These are phyloP conservation scores for Candida pseudoviswanathii DNA, from an alignment of 1,139 yeast species.

Conservation along the genomic window DNA sequence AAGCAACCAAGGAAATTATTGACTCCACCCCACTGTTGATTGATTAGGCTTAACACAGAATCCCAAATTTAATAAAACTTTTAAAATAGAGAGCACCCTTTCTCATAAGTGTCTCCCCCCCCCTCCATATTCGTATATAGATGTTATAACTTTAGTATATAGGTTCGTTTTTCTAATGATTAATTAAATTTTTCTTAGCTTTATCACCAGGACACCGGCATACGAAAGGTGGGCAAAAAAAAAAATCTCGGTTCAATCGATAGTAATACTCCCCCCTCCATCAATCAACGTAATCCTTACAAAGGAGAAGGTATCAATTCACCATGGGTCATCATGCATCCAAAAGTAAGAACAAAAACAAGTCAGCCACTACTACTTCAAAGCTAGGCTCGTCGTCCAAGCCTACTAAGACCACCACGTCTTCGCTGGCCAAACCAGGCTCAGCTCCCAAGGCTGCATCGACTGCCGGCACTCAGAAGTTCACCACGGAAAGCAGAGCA, in stretches of 20 bases:
- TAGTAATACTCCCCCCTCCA: background rate
- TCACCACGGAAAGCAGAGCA: slow-evolving; percentile 5
- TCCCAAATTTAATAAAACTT: background rate
- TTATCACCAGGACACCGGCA: no score
- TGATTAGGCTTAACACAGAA: slow-evolving; percentile 1
- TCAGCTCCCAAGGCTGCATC: background rate
- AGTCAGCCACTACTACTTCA: background rate
- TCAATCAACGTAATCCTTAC: background rate
- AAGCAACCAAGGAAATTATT: slow-evolving; percentile 22
- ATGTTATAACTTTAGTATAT: background rate
- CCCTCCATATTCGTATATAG: background rate
- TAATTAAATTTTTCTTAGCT: background rate
- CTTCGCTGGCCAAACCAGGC: background rate
- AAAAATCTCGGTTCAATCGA: background rate
- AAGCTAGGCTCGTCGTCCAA: background rate
- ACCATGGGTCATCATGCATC: slow-evolving; percentile 9
- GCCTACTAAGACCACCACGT: background rate
- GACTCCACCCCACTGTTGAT: slow-evolving; percentile 14
- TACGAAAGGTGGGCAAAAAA: background rate
- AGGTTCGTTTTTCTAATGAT: background rate
- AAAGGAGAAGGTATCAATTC: background rate
- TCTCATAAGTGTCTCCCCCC: background rate
- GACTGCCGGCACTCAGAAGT: background rate
- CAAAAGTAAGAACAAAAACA: slow-evolving; percentile 5
- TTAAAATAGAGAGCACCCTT: background rate